Conservation (phyloP, 352 stramenopile genomes). For the Phytopythium delawarense region DNA sequence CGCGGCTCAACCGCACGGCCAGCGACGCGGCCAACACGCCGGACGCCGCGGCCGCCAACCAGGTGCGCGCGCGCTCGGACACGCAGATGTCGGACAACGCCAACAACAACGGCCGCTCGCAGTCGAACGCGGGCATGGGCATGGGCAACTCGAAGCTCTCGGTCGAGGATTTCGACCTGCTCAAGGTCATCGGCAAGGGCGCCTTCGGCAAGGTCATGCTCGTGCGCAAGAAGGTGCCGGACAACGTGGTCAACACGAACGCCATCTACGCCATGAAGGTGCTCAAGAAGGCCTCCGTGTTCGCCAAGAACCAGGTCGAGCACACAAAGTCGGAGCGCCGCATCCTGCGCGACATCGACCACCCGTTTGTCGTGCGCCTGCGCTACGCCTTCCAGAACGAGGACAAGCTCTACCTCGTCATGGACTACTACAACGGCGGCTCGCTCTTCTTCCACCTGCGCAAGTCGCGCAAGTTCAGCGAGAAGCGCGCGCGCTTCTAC, state of each 20-base stretch:
- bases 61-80: slow-evolving; percentile 49
- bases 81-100: slow-evolving; percentile 69
- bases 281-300: slow-evolving; percentile 89
- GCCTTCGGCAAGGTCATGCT: slow-evolving; percentile 96
- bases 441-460: slow-evolving; percentile 91
- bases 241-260: slow-evolving; percentile 54
- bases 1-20: slow-evolving; percentile 48
- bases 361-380: slow-evolving; percentile 92
- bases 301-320: slow-evolving; percentile 92
- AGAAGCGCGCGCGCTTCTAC: slow-evolving; percentile 89
- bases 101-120: slow-evolving; percentile 36
- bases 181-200: slow-evolving; percentile 95
- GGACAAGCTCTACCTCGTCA: slow-evolving; percentile 91
- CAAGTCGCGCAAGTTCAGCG: slow-evolving; percentile 88
- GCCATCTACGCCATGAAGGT: slow-evolving; percentile 94
- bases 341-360: slow-evolving; percentile 88
- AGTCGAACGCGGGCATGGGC: slow-evolving; percentile 27
- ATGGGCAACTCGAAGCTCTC: slow-evolving; percentile 60
- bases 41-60: slow-evolving; percentile 27
- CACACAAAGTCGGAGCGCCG: slow-evolving; percentile 91
- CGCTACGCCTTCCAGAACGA: slow-evolving; percentile 93
- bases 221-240: slow-evolving; percentile 89
- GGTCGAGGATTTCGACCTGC: slow-evolving; percentile 93
- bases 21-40: slow-evolving; percentile 48
- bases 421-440: slow-evolving; percentile 92